Percentiles rank a stretch among this genome's conserved stretches.
These are phyloP conservation scores for Wickerhamiella spandovensis DNA, from an alignment of 805 yeast genomes.

Conservation along the genomic window DNA sequence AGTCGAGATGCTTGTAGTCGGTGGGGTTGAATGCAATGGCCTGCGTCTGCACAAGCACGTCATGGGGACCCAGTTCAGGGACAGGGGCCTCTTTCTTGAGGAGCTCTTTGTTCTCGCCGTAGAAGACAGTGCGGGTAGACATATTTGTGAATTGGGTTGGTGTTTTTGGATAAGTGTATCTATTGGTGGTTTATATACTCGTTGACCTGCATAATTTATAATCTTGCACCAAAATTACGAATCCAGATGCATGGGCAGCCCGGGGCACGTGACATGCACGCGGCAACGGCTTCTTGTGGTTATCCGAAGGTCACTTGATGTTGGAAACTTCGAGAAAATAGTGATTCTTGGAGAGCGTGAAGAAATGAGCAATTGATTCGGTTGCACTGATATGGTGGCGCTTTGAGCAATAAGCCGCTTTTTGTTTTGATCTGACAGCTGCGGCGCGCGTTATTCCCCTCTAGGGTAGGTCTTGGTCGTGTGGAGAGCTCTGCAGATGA, in stretches of 20 bases:
- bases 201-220: background rate
- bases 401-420: no score
- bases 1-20: conserved; percentile 50
- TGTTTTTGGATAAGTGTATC: no score
- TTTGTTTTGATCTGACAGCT: no score
- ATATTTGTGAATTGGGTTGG: background rate
- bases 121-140: background rate
- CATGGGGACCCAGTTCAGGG: conserved; percentile 22
- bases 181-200: background rate
- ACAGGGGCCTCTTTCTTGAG: conserved; percentile 7
- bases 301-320: no score
- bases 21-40: conserved; percentile 56
- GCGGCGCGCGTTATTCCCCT: no score
- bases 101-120: background rate
- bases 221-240: background rate
- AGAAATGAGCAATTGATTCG: no score
- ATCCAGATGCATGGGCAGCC: background rate
- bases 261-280: background rate
- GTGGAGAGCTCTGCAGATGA: no score
- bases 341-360: no score
- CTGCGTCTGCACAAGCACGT: conserved; percentile 36
- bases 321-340: no score
- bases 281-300: background rate
- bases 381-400: no score
- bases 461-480: no score